phyloP scores from a whole-genome alignment of 768 basidiomycete species.

The Psilocybe subaeruginosa region DNA sequence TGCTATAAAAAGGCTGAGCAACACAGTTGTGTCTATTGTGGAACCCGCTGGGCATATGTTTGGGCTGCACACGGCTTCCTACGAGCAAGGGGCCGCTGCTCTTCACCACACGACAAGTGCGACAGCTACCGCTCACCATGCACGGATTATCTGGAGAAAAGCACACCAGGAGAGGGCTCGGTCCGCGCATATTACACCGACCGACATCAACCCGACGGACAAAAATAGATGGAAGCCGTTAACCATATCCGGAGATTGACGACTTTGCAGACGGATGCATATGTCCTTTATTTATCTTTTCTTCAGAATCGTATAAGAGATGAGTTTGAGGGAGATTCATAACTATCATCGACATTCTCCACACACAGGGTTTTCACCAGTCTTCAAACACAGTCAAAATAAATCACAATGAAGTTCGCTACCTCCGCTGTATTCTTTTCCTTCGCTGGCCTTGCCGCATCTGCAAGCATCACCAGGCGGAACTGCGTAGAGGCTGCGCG shows the following conservation, averaged over 20 bases:
- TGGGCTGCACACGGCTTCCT: too few relatives aligned
- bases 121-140: background rate
- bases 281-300: too few relatives aligned
- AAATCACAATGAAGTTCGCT: conserved; percentile 9
- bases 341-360: background rate
- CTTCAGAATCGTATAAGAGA: background rate
- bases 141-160: background rate
- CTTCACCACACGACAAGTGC: too few relatives aligned
- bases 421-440: conserved; percentile 1
- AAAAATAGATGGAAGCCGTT: background rate
- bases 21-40: too few relatives aligned
- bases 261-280: background rate
- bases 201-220: background rate
- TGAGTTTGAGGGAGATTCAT: background rate
- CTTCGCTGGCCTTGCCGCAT: background rate
- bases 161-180: background rate
- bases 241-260: background rate
- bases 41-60: too few relatives aligned
- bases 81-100: too few relatives aligned
- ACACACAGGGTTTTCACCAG: background rate
- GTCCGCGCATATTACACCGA: background rate
- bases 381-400: background rate
- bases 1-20: too few relatives aligned
- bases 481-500: conserved; percentile 3
- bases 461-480: background rate